phyloP scores from a whole-genome alignment of 83 land plant species.

The Diphasiastrum complanatum region DNA sequence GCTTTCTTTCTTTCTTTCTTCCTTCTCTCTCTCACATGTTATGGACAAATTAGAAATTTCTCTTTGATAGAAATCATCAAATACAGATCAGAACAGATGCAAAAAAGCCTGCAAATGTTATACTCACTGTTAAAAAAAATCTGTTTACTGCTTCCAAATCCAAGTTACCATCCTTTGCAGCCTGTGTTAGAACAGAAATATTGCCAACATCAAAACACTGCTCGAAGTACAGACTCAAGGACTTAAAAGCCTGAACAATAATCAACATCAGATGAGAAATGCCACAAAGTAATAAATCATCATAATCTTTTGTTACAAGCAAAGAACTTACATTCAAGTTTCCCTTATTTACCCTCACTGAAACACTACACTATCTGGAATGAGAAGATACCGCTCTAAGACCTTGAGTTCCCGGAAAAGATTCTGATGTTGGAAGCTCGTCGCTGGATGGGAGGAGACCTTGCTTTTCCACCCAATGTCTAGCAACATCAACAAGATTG shows the following conservation, averaged over 20 bases:
- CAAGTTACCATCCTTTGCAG: constrained; percentile 66
- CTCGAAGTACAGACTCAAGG: not conserved
- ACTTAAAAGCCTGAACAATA: not conserved
- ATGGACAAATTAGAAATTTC: too few species aligned
- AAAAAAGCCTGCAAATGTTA: not conserved
- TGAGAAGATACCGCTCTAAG: constrained; percentile 52
- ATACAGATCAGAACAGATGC: not conserved
- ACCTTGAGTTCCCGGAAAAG: constrained; percentile 61
- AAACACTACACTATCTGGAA: not conserved
- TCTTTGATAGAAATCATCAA: not conserved
- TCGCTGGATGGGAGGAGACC: constrained; percentile 76
- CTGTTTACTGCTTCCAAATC: constrained; percentile 75
- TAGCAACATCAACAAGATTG: constrained; percentile 85
- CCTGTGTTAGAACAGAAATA: constrained; percentile 42
- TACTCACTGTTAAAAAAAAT: constrained; percentile 58
- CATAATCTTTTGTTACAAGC: not conserved
- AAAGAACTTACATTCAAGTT: not conserved
- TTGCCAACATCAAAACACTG: not conserved
- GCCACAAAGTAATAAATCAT: not conserved
- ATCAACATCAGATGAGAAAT: not conserved
- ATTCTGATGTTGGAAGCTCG: constrained; percentile 67
- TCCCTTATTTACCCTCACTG: not conserved
- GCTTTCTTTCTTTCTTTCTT: too few species aligned
- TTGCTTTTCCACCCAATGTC: constrained; percentile 96
- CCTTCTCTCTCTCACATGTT: too few species aligned